phyloP scores from a whole-genome alignment of 768 basidiomycete genomes.

The Dacryopinax primogenitus region DNA sequence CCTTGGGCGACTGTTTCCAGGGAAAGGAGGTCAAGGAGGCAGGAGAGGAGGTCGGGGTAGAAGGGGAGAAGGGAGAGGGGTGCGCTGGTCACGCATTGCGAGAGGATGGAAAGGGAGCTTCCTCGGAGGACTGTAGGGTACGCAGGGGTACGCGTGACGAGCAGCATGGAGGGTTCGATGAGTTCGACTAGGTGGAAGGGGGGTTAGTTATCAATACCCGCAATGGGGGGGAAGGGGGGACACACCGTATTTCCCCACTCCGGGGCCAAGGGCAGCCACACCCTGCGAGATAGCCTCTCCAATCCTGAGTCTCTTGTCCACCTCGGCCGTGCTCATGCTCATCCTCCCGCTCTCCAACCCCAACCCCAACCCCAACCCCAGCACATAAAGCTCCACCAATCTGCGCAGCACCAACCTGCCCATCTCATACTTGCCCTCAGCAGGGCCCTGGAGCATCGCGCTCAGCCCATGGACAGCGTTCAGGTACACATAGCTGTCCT shows the following conservation, averaged over 20 bases:
- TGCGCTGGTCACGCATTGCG: slow-evolving; percentile 55
- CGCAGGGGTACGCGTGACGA: slow-evolving; percentile 42
- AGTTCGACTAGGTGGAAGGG: slow-evolving; percentile 50
- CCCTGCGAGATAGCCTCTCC: slow-evolving; percentile 78
- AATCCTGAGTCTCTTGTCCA: slow-evolving; percentile 61
- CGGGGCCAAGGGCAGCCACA: slow-evolving; percentile 56
- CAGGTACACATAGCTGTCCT: slow-evolving; percentile 90
- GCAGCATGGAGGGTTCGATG: slow-evolving; percentile 60
- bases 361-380: slow-evolving; percentile 37
- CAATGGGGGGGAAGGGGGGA: neutral
- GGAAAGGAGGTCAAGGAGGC: slow-evolving; percentile 61
- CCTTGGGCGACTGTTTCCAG: slow-evolving; percentile 24
- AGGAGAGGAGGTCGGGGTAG: slow-evolving; percentile 44
- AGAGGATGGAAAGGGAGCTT: slow-evolving; percentile 56
- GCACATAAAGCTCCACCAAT: slow-evolving; percentile 36
- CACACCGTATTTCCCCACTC: slow-evolving; percentile 57
- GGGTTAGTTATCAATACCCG: slow-evolving; percentile 21
- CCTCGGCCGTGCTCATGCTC: slow-evolving; percentile 33
- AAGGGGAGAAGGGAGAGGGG: slow-evolving; percentile 52
- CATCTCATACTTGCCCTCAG: slow-evolving; percentile 52
- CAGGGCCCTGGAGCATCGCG: slow-evolving; percentile 73
- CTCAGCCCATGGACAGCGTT: slow-evolving; percentile 84
- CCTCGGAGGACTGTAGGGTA: slow-evolving; percentile 62
- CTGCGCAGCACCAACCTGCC: slow-evolving; percentile 55
- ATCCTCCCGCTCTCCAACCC: too few relatives aligned